Evolutionary conservation across 495 filamentous ascomycete genomes (phyloP).

Genomic region (Aspergillus leporis): DNA sequence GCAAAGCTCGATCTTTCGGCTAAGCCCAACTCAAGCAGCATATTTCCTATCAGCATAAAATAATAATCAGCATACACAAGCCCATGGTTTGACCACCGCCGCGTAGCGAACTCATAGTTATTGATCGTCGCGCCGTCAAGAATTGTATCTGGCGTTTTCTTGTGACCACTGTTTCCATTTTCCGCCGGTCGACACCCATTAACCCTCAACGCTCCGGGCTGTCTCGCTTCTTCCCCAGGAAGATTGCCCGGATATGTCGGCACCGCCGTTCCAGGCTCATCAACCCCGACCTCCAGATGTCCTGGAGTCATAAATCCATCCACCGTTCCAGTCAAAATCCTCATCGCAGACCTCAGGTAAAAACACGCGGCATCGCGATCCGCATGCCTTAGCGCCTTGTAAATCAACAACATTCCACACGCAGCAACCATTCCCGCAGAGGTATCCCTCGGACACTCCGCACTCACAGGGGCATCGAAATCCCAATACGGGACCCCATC

Average conservation of each 20-base stretch:
- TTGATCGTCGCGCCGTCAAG: slow-evolving; percentile 39
- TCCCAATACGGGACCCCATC: slow-evolving; percentile 45
- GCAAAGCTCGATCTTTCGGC: not conserved
- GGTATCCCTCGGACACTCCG: slow-evolving; percentile 32
- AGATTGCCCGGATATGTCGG: slow-evolving; percentile 10
- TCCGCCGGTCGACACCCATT: not conserved
- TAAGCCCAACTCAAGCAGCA: slow-evolving; percentile 24
- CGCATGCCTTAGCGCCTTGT: slow-evolving; percentile 24
- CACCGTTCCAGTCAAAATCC: slow-evolving; percentile 35
- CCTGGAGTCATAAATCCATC: slow-evolving; percentile 19
- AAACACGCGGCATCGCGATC: not conserved
- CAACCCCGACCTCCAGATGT: slow-evolving; percentile 8
- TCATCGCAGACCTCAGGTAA: slow-evolving; percentile 33
- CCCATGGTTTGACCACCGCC: slow-evolving; percentile 41
- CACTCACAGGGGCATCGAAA: slow-evolving; percentile 37
- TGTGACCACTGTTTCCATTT: not conserved
- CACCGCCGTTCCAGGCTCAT: not conserved
- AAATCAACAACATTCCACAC: slow-evolving; percentile 41
- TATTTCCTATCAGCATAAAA: slow-evolving; percentile 47
- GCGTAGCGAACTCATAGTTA: slow-evolving; percentile 38
- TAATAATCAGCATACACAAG: slow-evolving; percentile 53
- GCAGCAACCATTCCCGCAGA: slow-evolving; percentile 45
- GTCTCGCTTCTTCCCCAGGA: not conserved
- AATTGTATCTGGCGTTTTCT: slow-evolving; percentile 19
- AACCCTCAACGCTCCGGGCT: slow-evolving; percentile 3